phyloP scores from a whole-genome alignment of 176 grass and related monocot species.

The Tillandsia leiboldiana region DNA sequence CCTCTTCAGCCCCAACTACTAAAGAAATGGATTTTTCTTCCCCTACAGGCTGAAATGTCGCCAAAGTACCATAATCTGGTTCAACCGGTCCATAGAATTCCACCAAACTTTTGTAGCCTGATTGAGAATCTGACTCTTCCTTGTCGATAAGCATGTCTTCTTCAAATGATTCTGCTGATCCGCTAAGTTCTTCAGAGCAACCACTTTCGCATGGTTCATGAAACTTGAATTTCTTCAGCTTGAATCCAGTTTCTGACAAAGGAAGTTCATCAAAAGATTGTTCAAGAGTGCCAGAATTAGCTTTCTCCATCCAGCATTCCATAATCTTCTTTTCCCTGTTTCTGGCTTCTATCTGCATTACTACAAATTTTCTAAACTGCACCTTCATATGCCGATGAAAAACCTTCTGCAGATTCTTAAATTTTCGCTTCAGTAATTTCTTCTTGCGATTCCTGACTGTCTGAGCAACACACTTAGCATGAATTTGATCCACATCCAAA shows the following conservation, averaged over 20 bases:
- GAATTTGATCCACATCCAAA: conserved; percentile 14
- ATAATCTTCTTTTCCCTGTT: conserved; percentile 46
- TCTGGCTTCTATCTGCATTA: conserved; percentile 46
- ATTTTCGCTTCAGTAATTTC: conserved; percentile 31
- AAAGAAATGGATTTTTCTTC: conserved; percentile 9
- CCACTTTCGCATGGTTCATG: background rate
- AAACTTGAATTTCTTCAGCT: conserved; percentile 37
- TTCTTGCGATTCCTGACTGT: conserved; percentile 20
- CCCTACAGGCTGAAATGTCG: background rate
- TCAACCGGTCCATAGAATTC: conserved; percentile 7
- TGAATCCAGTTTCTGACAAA: conserved; percentile 33
- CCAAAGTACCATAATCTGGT: background rate
- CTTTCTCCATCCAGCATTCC: conserved; percentile 46
- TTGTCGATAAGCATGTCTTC: conserved; percentile 11
- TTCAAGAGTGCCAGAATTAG: conserved; percentile 59
- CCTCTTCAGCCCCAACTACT: conserved; percentile 13
- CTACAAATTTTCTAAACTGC: conserved; percentile 35
- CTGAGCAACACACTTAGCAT: conserved; percentile 15
- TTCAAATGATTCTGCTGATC: conserved; percentile 24
- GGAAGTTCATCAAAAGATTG: conserved; percentile 30
- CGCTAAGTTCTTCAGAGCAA: conserved; percentile 22
- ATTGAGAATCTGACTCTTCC: conserved; percentile 16
- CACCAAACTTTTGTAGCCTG: conserved; percentile 15
- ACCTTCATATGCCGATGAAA: conserved; percentile 38
- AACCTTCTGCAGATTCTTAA: conserved; percentile 21